phyloP scores from a whole-genome alignment of 2,329 filamentous ascomycete genomes.

The Penicillium sclerotiorum region DNA sequence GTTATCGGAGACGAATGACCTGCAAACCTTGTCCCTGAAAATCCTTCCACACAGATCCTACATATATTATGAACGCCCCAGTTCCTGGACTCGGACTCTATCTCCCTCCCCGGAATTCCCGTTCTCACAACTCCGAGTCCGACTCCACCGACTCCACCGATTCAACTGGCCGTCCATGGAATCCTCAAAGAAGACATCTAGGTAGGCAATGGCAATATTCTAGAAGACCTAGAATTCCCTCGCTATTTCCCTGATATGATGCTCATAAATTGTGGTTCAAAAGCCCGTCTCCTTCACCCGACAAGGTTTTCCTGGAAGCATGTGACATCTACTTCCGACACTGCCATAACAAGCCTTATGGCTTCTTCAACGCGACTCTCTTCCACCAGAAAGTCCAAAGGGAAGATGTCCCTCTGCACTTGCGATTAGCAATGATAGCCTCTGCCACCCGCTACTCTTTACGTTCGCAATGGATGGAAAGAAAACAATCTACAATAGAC shows the following conservation, averaged over 20 bases:
- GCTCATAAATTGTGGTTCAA: background rate
- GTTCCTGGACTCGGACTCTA: no score
- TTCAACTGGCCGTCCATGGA: no score
- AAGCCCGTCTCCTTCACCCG: slow-evolving; percentile 6
- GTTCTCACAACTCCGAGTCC: no score
- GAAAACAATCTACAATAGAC: slow-evolving; percentile 28
- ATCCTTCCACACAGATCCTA: no score
- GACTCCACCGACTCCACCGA: no score
- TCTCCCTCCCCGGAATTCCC: no score
- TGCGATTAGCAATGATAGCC: slow-evolving; percentile 19
- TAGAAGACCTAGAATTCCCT: no score
- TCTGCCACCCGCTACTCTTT: slow-evolving; percentile 35
- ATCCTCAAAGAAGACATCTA: no score
- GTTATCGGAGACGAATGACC: no score
- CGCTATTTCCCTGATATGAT: background rate
- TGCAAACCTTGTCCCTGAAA: no score
- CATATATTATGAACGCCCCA: no score
- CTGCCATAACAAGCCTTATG: slow-evolving; percentile 26
- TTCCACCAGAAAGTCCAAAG: slow-evolving; percentile 16
- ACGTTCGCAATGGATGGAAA: slow-evolving; percentile 27
- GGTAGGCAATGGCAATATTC: no score
- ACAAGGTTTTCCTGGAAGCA: slow-evolving; percentile 23
- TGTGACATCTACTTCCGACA: slow-evolving; percentile 26
- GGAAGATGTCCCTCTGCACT: slow-evolving; percentile 16
- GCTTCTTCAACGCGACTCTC: slow-evolving; percentile 20